Percentiles rank a stretch among this genome's conserved stretches.
These are phyloP conservation scores for Gymnopilus junonius DNA, from an alignment of 768 basidiomycete genomes.

Conservation along the genomic window DNA sequence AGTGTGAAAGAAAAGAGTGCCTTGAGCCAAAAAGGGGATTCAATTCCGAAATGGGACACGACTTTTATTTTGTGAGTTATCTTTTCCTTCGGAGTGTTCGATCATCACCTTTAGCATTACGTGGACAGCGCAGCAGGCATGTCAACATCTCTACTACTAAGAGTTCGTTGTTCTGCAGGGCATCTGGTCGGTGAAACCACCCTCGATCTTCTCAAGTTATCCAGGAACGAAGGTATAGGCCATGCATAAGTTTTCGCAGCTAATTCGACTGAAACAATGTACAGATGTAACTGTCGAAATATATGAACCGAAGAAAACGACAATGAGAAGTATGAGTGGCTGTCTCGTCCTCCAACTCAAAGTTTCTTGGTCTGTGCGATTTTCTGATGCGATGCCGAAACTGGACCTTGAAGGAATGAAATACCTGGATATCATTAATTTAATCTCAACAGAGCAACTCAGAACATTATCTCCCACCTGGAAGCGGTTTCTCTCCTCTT, in stretches of 20 bases:
- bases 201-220: neutral
- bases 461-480: neutral
- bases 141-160: neutral
- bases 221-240: neutral
- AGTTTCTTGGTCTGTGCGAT: neutral
- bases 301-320: neutral
- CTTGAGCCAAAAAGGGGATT: neutral
- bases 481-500: neutral
- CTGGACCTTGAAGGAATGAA: neutral
- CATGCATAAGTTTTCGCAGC: neutral
- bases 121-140: neutral
- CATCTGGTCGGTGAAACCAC: neutral
- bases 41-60: slow-evolving; percentile 1
- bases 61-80: slow-evolving; percentile 5
- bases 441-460: neutral
- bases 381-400: neutral
- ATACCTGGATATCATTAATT: neutral
- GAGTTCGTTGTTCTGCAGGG: neutral
- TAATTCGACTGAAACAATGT: neutral
- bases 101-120: neutral
- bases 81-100: neutral
- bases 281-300: neutral
- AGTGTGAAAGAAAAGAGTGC: neutral
- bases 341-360: neutral
- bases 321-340: neutral